phyloP scores from a whole-genome alignment of 2,329 filamentous ascomycete genomes.

The Bipolaris sorokiniana region DNA sequence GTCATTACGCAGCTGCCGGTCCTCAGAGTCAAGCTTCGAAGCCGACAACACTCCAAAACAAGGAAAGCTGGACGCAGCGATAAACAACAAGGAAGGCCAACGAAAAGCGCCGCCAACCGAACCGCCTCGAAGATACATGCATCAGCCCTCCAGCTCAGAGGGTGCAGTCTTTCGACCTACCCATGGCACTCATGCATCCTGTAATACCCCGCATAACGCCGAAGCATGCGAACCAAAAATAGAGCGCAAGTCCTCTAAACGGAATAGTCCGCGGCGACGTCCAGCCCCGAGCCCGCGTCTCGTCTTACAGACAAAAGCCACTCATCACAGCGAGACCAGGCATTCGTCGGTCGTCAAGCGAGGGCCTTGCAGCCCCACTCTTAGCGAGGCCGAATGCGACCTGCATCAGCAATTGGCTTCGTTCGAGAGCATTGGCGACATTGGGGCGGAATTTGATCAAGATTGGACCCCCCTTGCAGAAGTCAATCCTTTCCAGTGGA shows the following conservation, averaged over 20 bases:
- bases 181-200: constrained; percentile 24
- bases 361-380: constrained; percentile 49
- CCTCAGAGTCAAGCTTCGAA: constrained; percentile 51
- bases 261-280: constrained; percentile 23
- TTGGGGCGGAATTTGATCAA: constrained; percentile 40
- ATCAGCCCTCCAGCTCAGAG: constrained; percentile 29
- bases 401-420: constrained; percentile 43
- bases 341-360: constrained; percentile 17
- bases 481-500: constrained; percentile 29
- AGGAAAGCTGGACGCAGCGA: constrained; percentile 14
- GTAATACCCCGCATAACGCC: constrained; percentile 13
- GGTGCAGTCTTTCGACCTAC: constrained; percentile 37
- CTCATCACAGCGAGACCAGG: constrained; percentile 27
- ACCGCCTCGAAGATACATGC: constrained; percentile 35
- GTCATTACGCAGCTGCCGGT: constrained; percentile 48
- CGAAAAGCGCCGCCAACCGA: constrained; percentile 22
- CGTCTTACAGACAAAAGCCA: constrained; percentile 34
- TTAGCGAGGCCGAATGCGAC: constrained; percentile 55
- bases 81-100: constrained; percentile 19
- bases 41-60: constrained; percentile 26
- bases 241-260: constrained; percentile 31
- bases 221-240: constrained; percentile 23
- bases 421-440: constrained; percentile 47
- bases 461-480: constrained; percentile 31
- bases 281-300: constrained; percentile 23